phyloP scores from a whole-genome alignment of 1,139 yeast species.

The Kurtzmaniella quercitrusa region DNA sequence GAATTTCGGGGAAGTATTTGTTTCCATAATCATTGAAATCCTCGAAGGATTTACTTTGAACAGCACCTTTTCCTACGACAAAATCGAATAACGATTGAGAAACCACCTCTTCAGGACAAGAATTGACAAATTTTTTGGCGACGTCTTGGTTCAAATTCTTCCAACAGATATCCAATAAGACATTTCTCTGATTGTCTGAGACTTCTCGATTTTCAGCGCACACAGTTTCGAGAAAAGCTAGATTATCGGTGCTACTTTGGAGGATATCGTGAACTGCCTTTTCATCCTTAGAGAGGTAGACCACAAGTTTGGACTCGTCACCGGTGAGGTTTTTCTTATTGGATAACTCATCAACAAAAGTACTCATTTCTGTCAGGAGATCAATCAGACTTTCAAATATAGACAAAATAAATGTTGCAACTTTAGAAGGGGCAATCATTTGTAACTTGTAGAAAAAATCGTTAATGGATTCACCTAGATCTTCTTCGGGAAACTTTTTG shows the following conservation, averaged over 20 bases:
- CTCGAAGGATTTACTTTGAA: slow-evolving; percentile 12
- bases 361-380: slow-evolving; percentile 11
- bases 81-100: slow-evolving; percentile 14
- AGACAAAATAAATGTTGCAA: slow-evolving; percentile 12
- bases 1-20: slow-evolving; percentile 1
- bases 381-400: slow-evolving; percentile 6
- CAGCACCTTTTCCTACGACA: slow-evolving; percentile 13
- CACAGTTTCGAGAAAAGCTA: neutral
- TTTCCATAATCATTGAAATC: slow-evolving; percentile 10
- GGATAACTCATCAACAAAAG: slow-evolving; percentile 12
- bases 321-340: slow-evolving; percentile 7
- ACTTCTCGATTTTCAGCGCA: neutral
- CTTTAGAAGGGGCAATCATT: slow-evolving; percentile 12
- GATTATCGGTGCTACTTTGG: neutral
- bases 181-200: neutral
- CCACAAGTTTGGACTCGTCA: slow-evolving; percentile 16
- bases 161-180: neutral
- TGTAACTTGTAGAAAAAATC: slow-evolving; percentile 28
- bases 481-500: slow-evolving; percentile 7
- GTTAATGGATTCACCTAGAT: slow-evolving; percentile 20
- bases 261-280: neutral
- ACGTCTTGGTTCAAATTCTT: neutral
- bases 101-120: slow-evolving; percentile 4
- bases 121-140: neutral
- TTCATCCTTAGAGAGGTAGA: slow-evolving; percentile 3